Evolutionary conservation across 2,329 filamentous ascomycete genomes (phyloP).

Genomic region (Sporothrix phasma): DNA sequence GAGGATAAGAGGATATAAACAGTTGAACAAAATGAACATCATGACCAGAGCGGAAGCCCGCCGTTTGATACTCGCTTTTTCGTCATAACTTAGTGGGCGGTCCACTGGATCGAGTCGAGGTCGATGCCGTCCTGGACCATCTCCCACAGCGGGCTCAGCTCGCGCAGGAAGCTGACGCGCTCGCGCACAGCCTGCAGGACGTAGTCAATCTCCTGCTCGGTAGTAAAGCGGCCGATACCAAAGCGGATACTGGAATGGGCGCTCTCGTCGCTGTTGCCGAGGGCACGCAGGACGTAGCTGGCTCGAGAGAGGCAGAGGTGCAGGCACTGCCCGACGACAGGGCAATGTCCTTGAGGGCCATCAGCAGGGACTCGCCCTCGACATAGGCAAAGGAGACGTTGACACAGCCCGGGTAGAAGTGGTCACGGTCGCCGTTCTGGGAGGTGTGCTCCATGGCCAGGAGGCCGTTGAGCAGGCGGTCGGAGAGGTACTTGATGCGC

Average conservation of each 20-base stretch:
- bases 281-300: slow-evolving; percentile 90
- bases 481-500: slow-evolving; percentile 72
- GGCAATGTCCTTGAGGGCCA: slow-evolving; percentile 97
- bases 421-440: slow-evolving; percentile 73
- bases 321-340: slow-evolving; percentile 94
- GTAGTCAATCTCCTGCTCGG: slow-evolving; percentile 91
- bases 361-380: slow-evolving; percentile 92
- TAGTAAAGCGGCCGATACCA: slow-evolving; percentile 94
- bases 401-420: slow-evolving; percentile 92
- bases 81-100: slow-evolving; percentile 71
- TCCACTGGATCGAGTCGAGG: slow-evolving; percentile 95
- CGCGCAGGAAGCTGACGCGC: slow-evolving; percentile 82
- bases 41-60: not conserved
- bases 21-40: not conserved
- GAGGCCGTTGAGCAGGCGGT: slow-evolving; percentile 72
- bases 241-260: slow-evolving; percentile 97
- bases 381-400: slow-evolving; percentile 98
- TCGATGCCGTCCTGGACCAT: slow-evolving; percentile 95
- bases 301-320: slow-evolving; percentile 92
- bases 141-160: slow-evolving; percentile 94
- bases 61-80: no score
- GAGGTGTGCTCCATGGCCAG: slow-evolving; percentile 83
- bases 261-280: slow-evolving; percentile 94
- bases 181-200: slow-evolving; percentile 89
- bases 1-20: not conserved